Percentiles rank a stretch among this genome's conserved stretches.
Evolutionary conservation across 2,329 filamentous ascomycete species (phyloP).

Genomic region (Gaeumannomyces tritici): DNA sequence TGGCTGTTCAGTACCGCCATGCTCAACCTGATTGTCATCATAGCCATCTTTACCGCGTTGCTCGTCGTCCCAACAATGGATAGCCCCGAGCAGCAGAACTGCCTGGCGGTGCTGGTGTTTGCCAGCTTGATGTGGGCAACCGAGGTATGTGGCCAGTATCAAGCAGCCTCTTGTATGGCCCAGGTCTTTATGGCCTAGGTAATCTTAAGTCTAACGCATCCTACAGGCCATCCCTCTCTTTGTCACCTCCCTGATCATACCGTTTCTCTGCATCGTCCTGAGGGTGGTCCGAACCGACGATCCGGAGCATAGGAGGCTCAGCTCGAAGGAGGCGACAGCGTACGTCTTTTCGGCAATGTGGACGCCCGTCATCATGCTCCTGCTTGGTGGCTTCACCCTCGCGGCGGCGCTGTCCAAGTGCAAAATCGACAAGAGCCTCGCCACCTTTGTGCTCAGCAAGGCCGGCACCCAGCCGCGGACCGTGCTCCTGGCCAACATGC

Average conservation of each 20-base stretch:
- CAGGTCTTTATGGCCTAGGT: background rate
- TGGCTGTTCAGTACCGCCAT: conserved; percentile 83
- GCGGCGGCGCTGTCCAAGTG: conserved; percentile 94
- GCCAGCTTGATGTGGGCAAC: conserved; percentile 95
- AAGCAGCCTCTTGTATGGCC: too few relatives aligned
- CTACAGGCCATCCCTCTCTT: conserved; percentile 83
- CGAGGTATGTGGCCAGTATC: conserved; percentile 50
- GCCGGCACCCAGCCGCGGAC: conserved; percentile 83
- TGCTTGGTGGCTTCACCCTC: conserved; percentile 91
- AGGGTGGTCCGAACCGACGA: conserved; percentile 73
- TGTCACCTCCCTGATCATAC: conserved; percentile 87
- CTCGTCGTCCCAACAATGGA: conserved; percentile 75
- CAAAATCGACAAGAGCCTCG: conserved; percentile 94
- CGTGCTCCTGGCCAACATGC: conserved; percentile 95
- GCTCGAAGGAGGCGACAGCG: conserved; percentile 69
- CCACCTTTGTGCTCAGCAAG: conserved; percentile 91
- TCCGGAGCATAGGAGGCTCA: conserved; percentile 56
- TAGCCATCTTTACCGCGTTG: conserved; percentile 65
- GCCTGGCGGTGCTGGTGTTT: conserved; percentile 84
- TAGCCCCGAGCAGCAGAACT: conserved; percentile 87
- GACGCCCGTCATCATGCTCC: conserved; percentile 97
- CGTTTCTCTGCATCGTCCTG: conserved; percentile 83
- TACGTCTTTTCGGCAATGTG: conserved; percentile 95
- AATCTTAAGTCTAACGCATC: background rate
- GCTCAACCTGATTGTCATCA: conserved; percentile 60